phyloP scores from a whole-genome alignment of 2,329 filamentous ascomycete genomes.

The Pseudogymnoascus sp. region DNA sequence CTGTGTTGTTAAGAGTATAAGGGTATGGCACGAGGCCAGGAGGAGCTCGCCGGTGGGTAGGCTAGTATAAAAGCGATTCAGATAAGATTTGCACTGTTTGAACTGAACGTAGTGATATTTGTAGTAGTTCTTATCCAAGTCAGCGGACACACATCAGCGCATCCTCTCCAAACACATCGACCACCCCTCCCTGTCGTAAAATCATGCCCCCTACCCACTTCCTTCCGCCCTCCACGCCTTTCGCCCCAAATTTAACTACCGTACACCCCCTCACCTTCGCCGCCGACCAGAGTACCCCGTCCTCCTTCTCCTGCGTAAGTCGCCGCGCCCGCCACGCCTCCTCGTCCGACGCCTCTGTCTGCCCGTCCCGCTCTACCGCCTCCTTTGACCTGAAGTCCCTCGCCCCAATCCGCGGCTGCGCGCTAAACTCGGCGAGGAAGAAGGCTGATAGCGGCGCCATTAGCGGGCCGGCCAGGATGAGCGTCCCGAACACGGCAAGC shows the following conservation, averaged over 20 bases:
- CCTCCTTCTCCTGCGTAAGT: conserved; percentile 49
- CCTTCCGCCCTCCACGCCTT: conserved; percentile 71
- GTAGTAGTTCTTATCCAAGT: background rate
- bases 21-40: background rate
- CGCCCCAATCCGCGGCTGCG: conserved; percentile 72
- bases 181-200: conserved; percentile 63
- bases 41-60: background rate
- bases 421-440: conserved; percentile 71
- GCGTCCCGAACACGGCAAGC: conserved; percentile 71
- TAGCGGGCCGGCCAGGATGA: conserved; percentile 70
- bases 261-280: conserved; percentile 75
- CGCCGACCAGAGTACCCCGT: conserved; percentile 71
- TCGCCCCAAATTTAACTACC: conserved; percentile 83
- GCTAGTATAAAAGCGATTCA: conserved; percentile 1
- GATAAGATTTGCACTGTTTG: background rate
- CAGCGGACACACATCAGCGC: conserved; percentile 64
- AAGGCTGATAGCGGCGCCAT: conserved; percentile 61
- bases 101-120: background rate
- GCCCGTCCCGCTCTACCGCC: conserved; percentile 37
- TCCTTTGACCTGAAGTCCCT: conserved; percentile 63
- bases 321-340: conserved; percentile 50
- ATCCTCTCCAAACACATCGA: conserved; percentile 67
- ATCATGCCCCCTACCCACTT: conserved; percentile 75
- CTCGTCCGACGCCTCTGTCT: conserved; percentile 32
- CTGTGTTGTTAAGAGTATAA: background rate